These are phyloP conservation scores for Mycena filopes DNA, from an alignment of 768 basidiomycete genomes.

Conservation along the genomic window DNA sequence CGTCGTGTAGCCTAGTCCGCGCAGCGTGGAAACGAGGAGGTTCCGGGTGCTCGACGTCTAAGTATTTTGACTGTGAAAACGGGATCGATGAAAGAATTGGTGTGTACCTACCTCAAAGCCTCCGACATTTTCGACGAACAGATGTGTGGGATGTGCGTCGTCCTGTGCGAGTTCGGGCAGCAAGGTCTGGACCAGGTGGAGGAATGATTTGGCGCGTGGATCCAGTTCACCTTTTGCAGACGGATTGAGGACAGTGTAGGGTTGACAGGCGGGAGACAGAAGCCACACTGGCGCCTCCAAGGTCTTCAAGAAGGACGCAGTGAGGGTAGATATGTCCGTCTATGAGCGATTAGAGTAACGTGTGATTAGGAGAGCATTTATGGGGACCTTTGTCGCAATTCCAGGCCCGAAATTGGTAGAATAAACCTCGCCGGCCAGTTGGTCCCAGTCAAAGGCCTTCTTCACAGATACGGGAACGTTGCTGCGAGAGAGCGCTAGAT, in stretches of 20 bases:
- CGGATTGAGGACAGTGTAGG: slow-evolving; percentile 84
- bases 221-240: slow-evolving; percentile 75
- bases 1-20: slow-evolving; percentile 63
- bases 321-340: slow-evolving; percentile 68
- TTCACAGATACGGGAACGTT: slow-evolving; percentile 57
- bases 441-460: slow-evolving; percentile 89
- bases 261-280: slow-evolving; percentile 85
- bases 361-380: too few relatives aligned
- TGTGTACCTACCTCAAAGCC: slow-evolving; percentile 75
- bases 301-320: slow-evolving; percentile 55
- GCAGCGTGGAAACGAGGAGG: slow-evolving; percentile 63
- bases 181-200: slow-evolving; percentile 72
- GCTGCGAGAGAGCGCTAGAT: slow-evolving; percentile 71
- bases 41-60: slow-evolving; percentile 75
- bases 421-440: slow-evolving; percentile 77
- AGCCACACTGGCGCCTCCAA: slow-evolving; percentile 76
- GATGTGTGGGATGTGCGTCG: slow-evolving; percentile 60
- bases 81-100: slow-evolving; percentile 7
- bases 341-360: too few relatives aligned
- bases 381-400: slow-evolving; percentile 67
- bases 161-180: slow-evolving; percentile 65
- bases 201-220: slow-evolving; percentile 80
- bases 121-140: slow-evolving; percentile 85
- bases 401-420: slow-evolving; percentile 63
- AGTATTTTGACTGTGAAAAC: background rate